A percentile compares a stretch with the other conserved stretches of the same genome.
Conservation (phyloP, 176 grass and related monocot genomes). For the Panicum miliaceum region DNA sequence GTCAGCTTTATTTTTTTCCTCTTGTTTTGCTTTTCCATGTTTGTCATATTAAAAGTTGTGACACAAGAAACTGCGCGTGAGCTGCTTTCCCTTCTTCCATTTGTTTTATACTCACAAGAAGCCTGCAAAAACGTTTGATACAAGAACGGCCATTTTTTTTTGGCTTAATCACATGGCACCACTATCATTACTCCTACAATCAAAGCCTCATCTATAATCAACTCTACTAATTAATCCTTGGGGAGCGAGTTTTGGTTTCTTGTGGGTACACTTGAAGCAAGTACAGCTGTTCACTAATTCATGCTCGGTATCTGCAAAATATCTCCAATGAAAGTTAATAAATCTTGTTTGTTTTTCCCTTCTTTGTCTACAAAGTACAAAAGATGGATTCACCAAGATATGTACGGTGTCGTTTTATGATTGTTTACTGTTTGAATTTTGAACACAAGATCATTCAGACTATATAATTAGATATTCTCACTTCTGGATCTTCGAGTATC, state of each 20-base stretch:
- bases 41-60: conserved; percentile 49
- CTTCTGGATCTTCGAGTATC: not conserved
- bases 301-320: conserved; percentile 8
- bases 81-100: conserved; percentile 31
- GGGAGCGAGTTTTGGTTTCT: conserved; percentile 43
- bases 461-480: conserved; percentile 9
- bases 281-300: conserved; percentile 33
- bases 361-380: not conserved
- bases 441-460: not conserved
- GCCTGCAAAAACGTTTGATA: conserved; percentile 37
- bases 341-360: not conserved
- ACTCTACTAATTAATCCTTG: conserved; percentile 38
- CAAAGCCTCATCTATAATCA: conserved; percentile 58
- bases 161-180: conserved; percentile 41
- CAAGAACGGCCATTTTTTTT: not conserved
- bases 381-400: not conserved
- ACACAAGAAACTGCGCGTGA: conserved; percentile 34
- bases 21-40: conserved; percentile 48
- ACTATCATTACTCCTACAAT: conserved; percentile 43
- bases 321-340: not conserved
- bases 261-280: conserved; percentile 47
- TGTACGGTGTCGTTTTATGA: not conserved
- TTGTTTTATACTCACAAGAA: conserved; percentile 56
- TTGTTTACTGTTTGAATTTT: not conserved
- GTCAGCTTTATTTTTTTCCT: conserved; percentile 54